phyloP scores from a whole-genome alignment of 139 green algal species.

The Coccomyxa sp. region DNA sequence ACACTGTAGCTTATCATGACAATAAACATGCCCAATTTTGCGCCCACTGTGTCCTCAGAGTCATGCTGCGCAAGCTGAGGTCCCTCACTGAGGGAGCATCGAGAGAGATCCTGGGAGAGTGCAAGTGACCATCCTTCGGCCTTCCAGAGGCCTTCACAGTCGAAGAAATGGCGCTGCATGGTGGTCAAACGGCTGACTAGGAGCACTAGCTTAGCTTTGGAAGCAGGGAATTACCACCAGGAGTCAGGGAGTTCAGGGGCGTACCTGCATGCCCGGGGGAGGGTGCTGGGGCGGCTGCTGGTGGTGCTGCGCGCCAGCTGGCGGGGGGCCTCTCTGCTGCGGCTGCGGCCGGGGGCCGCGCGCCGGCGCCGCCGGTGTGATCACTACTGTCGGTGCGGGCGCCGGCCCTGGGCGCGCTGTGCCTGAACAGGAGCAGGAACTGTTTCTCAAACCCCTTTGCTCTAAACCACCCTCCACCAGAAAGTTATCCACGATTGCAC shows the following conservation, averaged over 20 bases:
- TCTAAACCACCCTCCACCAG: too few species aligned
- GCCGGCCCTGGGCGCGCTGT: background rate
- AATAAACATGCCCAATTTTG: background rate
- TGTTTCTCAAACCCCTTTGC: too few species aligned
- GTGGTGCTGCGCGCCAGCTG: background rate
- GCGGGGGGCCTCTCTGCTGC: slow-evolving; percentile 4
- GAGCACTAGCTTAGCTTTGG: background rate
- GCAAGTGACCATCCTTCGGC: too few species aligned
- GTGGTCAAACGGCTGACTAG: too few species aligned
- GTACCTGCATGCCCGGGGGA: background rate
- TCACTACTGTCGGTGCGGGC: background rate
- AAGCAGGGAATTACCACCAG: background rate
- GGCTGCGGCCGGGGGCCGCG: background rate
- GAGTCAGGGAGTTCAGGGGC: background rate
- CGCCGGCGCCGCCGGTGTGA: background rate
- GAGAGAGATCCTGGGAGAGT: too few species aligned
- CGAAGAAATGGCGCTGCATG: too few species aligned
- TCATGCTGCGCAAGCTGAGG: too few species aligned
- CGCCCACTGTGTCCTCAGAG: too few species aligned
- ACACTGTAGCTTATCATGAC: background rate
- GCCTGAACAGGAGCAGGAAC: background rate
- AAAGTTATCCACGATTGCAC: too few species aligned
- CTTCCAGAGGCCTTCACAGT: too few species aligned
- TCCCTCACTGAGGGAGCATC: too few species aligned
- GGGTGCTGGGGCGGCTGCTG: background rate